Base-by-base conservation (phyloP, 352 stramenopile species). In the Elongisporangium anandrum region DNA sequence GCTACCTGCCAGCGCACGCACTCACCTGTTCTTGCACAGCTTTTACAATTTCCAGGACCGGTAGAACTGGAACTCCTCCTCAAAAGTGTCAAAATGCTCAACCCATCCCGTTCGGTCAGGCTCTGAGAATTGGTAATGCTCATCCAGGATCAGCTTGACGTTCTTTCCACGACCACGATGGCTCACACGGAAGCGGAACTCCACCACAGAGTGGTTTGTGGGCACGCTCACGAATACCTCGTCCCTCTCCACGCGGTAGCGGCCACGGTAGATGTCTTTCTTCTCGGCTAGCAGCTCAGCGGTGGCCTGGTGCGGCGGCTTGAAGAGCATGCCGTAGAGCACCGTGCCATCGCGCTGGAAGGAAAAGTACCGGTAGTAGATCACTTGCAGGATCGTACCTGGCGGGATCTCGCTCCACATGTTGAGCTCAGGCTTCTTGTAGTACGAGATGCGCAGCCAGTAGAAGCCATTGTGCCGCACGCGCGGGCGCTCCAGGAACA, bases 381-480 rank as follows among this genome's bases (percentile, higher is more conserved):
- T 74, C 39, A 86, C 82, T 59, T 87, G 81, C 12, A 94, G 68
- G 63, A 94, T 90, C 61, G 84, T 87, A 29, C 77, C 79, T 0
- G 81, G 73, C 16, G 65, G 58, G 20, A 89, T 77, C 13, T 93
- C 84, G 24, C 68, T 85, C 81, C 81, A 93, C 82, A 94, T 91
- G 66, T 87, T 94, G 58, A 88, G 67, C 68, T 94, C 81, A 13
- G 84, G 81, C 63, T 88, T 91, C 72, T 94, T 92, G 73, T 91
- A 90, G 70, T 94, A 92, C 60, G 72, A 81, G 15, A 88, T 75
- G 52, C 79, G 79, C 52, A 92, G 78, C 63, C 70, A 86, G 67
- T 94, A 94, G 59, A 91, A 90, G 24, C 84, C 83, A 57, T 89
- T 88, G 73, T 93, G 75, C 29, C 82, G 81, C 66, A 94, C 81